These are phyloP conservation scores for Narthecium ossifragum DNA, from an alignment of 106 monocot species.

Conservation along the genomic window DNA sequence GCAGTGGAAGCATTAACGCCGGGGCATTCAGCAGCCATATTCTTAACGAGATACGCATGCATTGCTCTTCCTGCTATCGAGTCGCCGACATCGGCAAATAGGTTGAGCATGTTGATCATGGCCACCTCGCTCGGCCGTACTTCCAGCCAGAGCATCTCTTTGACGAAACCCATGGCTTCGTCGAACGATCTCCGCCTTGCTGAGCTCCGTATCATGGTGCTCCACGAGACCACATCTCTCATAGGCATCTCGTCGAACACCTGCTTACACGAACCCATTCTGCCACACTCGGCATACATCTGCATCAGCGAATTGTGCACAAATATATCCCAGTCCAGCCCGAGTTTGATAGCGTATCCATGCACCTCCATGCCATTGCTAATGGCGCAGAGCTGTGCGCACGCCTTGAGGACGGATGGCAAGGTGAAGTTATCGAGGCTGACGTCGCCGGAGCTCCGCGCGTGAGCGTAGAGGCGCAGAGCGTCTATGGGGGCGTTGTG, in stretches of 20 bases:
- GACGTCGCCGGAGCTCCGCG: constrained; percentile 1
- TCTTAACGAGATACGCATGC: constrained; percentile 38
- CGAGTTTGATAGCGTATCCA: constrained; percentile 31
- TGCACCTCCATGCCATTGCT: constrained; percentile 32
- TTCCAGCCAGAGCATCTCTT: constrained; percentile 26
- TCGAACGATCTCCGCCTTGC: not conserved
- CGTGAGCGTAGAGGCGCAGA: constrained; percentile 24
- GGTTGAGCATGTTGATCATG: constrained; percentile 37
- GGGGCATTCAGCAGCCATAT: not conserved
- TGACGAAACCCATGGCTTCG: constrained; percentile 23
- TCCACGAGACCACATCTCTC: constrained; percentile 62
- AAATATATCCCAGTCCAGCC: constrained; percentile 38
- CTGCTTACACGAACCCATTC: constrained; percentile 6
- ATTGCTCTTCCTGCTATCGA: constrained; percentile 16
- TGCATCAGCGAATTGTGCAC: constrained; percentile 51
- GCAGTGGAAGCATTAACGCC: constrained; percentile 20
- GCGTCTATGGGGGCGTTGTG: constrained; percentile 18
- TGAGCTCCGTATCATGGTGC: constrained; percentile 43
- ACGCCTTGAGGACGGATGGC: constrained; percentile 56
- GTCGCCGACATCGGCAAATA: constrained; percentile 36
- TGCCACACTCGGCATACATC: constrained; percentile 50
- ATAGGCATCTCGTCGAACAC: constrained; percentile 60
- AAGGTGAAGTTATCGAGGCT: constrained; percentile 33
- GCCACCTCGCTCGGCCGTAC: constrained; percentile 32
- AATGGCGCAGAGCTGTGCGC: constrained; percentile 15